phyloP scores from a whole-genome alignment of 176 grass and related monocot species.

The Poa annua region DNA sequence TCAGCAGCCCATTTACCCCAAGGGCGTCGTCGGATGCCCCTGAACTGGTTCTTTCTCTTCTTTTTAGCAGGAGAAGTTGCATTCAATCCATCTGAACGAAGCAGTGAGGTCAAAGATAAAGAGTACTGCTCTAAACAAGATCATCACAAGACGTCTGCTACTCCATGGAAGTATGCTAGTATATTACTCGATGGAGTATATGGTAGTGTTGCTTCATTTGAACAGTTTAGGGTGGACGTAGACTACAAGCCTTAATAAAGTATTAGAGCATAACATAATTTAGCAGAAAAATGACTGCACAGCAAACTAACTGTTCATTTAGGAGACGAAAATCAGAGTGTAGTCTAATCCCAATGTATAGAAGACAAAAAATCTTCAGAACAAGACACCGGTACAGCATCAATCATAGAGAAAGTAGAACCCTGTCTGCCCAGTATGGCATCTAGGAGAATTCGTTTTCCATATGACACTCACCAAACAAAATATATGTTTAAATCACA shows the following conservation, averaged over 20 bases:
- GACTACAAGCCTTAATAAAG: not conserved
- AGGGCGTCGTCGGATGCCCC: slow-evolving; percentile 86
- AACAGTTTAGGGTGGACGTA: slow-evolving; percentile 8
- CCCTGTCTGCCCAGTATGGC: not conserved
- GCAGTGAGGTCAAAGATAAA: slow-evolving; percentile 27
- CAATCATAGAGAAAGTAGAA: slow-evolving; percentile 11
- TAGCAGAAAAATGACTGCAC: not conserved
- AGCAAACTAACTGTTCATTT: not conserved
- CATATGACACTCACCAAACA: not conserved
- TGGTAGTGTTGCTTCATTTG: not conserved
- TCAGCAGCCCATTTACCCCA: slow-evolving; percentile 99
- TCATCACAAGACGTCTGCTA: slow-evolving; percentile 10
- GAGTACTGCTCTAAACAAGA: not conserved
- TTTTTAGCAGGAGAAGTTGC: slow-evolving; percentile 50
- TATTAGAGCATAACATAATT: not conserved
- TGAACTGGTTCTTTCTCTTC: slow-evolving; percentile 87
- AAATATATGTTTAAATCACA: not conserved
- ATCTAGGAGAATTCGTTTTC: too few species aligned
- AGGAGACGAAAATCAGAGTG: not conserved
- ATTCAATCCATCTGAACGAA: slow-evolving; percentile 44
- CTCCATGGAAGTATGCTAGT: not conserved
- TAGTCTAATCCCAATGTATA: not conserved
- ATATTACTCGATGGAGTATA: not conserved
- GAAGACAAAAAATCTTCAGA: not conserved
- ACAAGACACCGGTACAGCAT: not conserved